A percentile compares a stretch with the other conserved stretches of the same genome.
Conservation (phyloP, 495 filamentous ascomycete genomes). For the Penicillium samsonianum region DNA sequence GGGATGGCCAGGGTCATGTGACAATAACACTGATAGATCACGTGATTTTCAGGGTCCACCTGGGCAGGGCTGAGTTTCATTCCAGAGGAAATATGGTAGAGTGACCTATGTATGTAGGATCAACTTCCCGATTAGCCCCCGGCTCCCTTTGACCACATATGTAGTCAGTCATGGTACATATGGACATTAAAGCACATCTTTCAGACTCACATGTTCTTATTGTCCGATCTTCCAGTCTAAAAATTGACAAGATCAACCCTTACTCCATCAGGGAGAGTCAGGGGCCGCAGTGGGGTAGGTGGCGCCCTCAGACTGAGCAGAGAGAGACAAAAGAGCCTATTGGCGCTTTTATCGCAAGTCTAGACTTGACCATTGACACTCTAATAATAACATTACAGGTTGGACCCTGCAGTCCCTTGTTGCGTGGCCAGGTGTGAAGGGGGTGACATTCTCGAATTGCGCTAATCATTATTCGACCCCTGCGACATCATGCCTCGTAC, state of each 20-base stretch:
- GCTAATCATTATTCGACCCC: neutral
- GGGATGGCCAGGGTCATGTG: too few relatives aligned
- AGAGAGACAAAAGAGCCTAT: neutral
- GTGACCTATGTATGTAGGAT: too few relatives aligned
- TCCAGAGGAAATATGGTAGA: too few relatives aligned
- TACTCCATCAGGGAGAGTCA: constrained; percentile 2
- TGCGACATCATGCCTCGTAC: neutral
- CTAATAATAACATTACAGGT: neutral
- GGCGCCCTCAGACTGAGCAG: constrained; percentile 3
- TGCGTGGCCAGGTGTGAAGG: constrained; percentile 1
- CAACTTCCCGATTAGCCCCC: too few relatives aligned
- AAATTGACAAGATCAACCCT: neutral
- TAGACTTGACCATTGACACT: constrained; percentile 4
- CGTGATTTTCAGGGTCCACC: too few relatives aligned
- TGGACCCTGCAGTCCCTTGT: constrained; percentile 3
- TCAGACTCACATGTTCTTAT: neutral
- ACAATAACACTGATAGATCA: too few relatives aligned
- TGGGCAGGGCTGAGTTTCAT: too few relatives aligned
- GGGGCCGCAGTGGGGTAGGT: constrained; percentile 8
- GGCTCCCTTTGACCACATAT: too few relatives aligned
- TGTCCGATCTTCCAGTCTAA: neutral
- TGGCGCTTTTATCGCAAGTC: neutral
- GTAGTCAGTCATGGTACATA: too few relatives aligned
- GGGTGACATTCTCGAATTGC: constrained; percentile 4
- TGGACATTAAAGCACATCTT: neutral